phyloP scores from a whole-genome alignment of 768 basidiomycete genomes.

The Leccinum longicurvipes region DNA sequence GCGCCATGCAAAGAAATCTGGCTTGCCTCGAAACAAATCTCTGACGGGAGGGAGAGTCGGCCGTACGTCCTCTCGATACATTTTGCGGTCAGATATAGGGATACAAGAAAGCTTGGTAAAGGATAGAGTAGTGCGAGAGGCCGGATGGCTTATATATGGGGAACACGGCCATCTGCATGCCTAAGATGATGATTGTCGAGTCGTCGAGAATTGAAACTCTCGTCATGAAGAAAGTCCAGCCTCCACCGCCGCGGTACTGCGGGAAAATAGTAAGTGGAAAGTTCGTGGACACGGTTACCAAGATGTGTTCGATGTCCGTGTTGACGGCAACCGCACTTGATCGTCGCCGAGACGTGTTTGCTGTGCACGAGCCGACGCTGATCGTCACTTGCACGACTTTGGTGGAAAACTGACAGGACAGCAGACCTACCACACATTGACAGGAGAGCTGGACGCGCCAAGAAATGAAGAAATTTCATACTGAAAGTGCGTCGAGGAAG shows the following conservation, averaged over 20 bases:
- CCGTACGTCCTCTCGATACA: slow-evolving; percentile 32
- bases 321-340: slow-evolving; percentile 29
- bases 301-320: slow-evolving; percentile 20
- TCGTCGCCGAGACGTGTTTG: slow-evolving; percentile 30
- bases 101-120: slow-evolving; percentile 16
- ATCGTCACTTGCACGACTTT: slow-evolving; percentile 18
- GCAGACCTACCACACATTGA: slow-evolving; percentile 10
- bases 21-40: slow-evolving; percentile 60
- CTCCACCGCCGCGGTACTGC: slow-evolving; percentile 18
- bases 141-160: slow-evolving; percentile 25
- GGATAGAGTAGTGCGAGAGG: slow-evolving; percentile 1
- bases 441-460: slow-evolving; percentile 10
- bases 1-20: not conserved
- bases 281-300: slow-evolving; percentile 29
- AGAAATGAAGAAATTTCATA: slow-evolving; percentile 21
- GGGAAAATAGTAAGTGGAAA: slow-evolving; percentile 17
- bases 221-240: slow-evolving; percentile 27
- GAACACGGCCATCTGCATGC: slow-evolving; percentile 22
- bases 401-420: slow-evolving; percentile 12
- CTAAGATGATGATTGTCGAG: slow-evolving; percentile 25
- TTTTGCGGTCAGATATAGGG: slow-evolving; percentile 29
- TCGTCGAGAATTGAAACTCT: slow-evolving; percentile 12
- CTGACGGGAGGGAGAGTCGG: slow-evolving; percentile 71
- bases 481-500: slow-evolving; percentile 12
- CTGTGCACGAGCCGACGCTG: slow-evolving; percentile 33